Percentiles rank a stretch among this genome's conserved stretches.
Evolutionary conservation across 2,329 filamentous ascomycete genomes (phyloP).

Genomic region (Scedosporium boydii): DNA sequence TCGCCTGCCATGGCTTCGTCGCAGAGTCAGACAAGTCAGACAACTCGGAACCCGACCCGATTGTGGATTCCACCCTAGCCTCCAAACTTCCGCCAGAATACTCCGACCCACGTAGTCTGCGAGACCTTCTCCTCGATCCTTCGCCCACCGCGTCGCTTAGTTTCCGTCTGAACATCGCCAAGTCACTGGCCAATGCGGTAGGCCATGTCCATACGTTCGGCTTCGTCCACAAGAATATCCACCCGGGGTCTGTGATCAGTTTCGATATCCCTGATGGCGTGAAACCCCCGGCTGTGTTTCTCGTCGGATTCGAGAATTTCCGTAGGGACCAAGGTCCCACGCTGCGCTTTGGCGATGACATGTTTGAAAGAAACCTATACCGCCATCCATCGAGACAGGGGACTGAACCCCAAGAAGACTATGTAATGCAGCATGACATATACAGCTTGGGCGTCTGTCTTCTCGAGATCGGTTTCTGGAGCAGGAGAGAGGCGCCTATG

Average conservation of each 20-base stretch:
- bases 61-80: background rate
- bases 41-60: conserved; percentile 3
- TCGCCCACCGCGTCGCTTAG: conserved; percentile 9
- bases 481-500: conserved; percentile 12
- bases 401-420: conserved; percentile 22
- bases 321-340: background rate
- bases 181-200: conserved; percentile 12
- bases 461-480: conserved; percentile 42
- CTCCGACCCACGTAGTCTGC: background rate
- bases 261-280: conserved; percentile 8
- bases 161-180: conserved; percentile 19
- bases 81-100: background rate
- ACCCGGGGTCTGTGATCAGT: conserved; percentile 27
- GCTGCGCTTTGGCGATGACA: background rate
- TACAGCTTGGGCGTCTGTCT: conserved; percentile 46
- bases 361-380: conserved; percentile 33
- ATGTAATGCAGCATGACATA: conserved; percentile 45
- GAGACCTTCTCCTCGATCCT: background rate
- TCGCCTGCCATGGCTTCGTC: conserved; percentile 19
- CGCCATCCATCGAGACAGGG: conserved; percentile 39
- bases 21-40: conserved; percentile 7
- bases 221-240: conserved; percentile 37
- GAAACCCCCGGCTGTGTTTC: background rate
- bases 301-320: background rate
- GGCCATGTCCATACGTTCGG: conserved; percentile 32